Base-by-base conservation (phyloP, 768 basidiomycete genomes). In the Mycena epipterygia region DNA sequence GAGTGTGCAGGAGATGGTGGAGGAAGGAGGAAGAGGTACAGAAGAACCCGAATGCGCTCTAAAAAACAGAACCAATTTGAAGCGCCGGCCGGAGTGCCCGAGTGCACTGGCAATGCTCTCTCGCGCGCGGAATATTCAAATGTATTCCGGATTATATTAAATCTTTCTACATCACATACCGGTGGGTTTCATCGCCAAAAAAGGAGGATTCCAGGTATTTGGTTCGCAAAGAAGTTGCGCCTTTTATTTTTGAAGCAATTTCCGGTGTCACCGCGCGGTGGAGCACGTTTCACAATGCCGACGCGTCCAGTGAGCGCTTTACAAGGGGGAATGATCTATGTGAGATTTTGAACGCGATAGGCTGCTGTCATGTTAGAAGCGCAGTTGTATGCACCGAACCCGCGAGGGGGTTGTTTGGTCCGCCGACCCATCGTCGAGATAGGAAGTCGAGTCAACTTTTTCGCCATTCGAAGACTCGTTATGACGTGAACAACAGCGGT, bases 281-380 rank as follows among this genome's bases (percentile, higher is more conserved):
- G 67, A 65, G 74, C 83, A 86, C 85, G 84, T 86, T 86, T 79
- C 73, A 78, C 80, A 80, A 79, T 77, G 81, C 84, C 84, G 83
- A 85, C 83, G 82, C 80, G 55, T 64, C 69, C 39, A 69, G 61
- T 69, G 71, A 70, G 74, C 65, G 60, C 49, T 46, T 55, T 66
- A 64, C 77, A 78, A 81, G 78, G 82, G 83, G 84, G 81, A 74
- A 76, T 80, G n/a, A 32, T 80, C 55, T 76, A 71, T 76, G 73
- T 67, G 64, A 68, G 16, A 58, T 61, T 51, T 62, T 61, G 74
- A n/a, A n/a, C 75, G 82, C 78, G 74, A 76, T 84, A 82, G 80
- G 72, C 81, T 84, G 77, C 80, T 87, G 87, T 87, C 87, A 85
- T 82, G 86, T 82, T 86, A 74, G 79, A 81, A 80, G 79, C 57